Evolutionary conservation across 352 stramenopile species (phyloP).

Genomic region (Pythium rhizo-oryzae): DNA sequence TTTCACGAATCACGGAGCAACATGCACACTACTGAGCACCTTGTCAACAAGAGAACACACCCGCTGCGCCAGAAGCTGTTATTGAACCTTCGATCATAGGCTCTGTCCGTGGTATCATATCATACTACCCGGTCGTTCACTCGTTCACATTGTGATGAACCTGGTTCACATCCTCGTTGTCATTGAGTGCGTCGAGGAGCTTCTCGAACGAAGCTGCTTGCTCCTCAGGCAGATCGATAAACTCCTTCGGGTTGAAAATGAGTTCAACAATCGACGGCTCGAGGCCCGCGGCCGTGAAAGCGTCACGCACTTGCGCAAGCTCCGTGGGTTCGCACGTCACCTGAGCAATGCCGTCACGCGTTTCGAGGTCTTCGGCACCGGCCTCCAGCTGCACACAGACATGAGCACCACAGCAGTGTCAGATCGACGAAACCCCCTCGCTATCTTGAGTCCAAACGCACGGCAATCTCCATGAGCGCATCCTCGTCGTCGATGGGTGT

Average conservation of each 20-base stretch:
- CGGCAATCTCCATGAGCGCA: conserved; percentile 72
- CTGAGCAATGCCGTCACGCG: conserved; percentile 62
- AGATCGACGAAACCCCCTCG: not conserved
- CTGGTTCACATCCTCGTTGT: conserved; percentile 81
- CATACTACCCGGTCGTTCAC: conserved; percentile 25
- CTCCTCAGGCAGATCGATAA: conserved; percentile 56
- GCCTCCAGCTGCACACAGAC: conserved; percentile 57
- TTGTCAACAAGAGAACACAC: not conserved
- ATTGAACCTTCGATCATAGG: not conserved
- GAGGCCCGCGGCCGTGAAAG: conserved; percentile 55
- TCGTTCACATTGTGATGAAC: conserved; percentile 87
- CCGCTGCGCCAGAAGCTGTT: not conserved
- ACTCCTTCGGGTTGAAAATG: conserved; percentile 84
- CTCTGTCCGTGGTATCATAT: no score
- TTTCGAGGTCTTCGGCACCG: conserved; percentile 73
- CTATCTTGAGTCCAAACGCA: conserved; percentile 23
- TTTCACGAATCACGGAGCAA: not conserved
- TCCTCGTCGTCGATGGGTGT: conserved; percentile 59
- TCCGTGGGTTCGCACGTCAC: conserved; percentile 74
- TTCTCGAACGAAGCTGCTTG: conserved; percentile 72
- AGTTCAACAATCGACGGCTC: conserved; percentile 75
- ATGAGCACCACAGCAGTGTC: not conserved
- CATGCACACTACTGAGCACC: not conserved
- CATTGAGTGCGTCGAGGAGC: conserved; percentile 71
- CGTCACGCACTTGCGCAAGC: conserved; percentile 57